Evolutionary conservation across 108 stramenopile species (phyloP), one percentile per base, ranked within the genome.

Genomic region (Licmophora abbreviata): DNA sequence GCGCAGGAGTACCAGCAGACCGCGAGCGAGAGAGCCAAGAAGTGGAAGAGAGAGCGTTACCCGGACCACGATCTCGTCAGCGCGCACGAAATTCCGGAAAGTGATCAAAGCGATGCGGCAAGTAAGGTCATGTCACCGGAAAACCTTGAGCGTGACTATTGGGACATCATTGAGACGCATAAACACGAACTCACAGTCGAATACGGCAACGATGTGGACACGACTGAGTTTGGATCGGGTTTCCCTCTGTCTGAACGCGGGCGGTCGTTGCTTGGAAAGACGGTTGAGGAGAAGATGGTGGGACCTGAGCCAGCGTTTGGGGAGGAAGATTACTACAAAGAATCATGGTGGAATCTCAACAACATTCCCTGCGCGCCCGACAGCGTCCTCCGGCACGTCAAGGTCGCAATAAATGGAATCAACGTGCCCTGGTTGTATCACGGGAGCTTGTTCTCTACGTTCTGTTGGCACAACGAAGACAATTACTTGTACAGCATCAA

Each of bases 401-500:
- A 80, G 40, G 88, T 91, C 29, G 88, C 85, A 21, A 84, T 98
- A 23, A 95, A 88, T 44, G 99, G 99, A 4, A 92, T 98, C 41
- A 97, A 96, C 56, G 92, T 97, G 30, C 99, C 99, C 12, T 92
- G 89, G 89, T 72, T 88, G 73, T 89, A 99, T 69, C 85, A 93
- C 60, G 97, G 97, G 5, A 79, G 89, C 51, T 61, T 95, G n/a
- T 98, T 96, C 51, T 83, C 84, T 10, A 93, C 95, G n/a, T 97
- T 97, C 67, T 93, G 92, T 53, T 99, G 96, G 95, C 99, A 99
- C 78, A 93, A 88, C 56, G 99, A 99, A 64, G 99, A 99, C 74
- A 96, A 99, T 66, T 96, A 97, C 66, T 74, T 99, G 40, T 96
- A 96, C 60, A 86, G 83, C 42, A 95, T 99, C 68, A 99, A 99